Base-by-base conservation (phyloP, 2,329 filamentous ascomycete species). In the Epicoccum sorghinum region DNA sequence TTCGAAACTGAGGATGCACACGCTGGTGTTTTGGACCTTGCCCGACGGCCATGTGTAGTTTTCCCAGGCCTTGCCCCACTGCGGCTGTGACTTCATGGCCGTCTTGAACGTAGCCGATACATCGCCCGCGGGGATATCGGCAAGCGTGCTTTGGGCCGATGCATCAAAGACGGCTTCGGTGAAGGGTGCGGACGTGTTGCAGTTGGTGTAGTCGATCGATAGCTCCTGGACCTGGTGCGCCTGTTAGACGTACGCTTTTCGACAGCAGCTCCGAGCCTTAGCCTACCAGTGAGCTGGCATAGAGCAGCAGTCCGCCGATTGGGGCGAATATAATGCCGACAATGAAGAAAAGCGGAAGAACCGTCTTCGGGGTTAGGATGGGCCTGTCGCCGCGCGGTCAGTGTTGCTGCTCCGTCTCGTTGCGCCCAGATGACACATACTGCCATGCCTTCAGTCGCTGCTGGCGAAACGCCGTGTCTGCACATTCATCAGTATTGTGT, bases 371-470 rank as follows among this genome's bases (percentile, higher is more conserved):
- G 3, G 93, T 98, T 46, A 97, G 82, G 71, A 98, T 97, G 33
- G 93, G 93, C 79, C 91, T 95, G 70, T 52, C 60, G 61, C 44
- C 61, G 64, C 47, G 63, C 59, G 65, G 75, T 82, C 69, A 82
- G 79, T 45, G 29, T 65, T 33, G 36, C 30, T 22, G 18, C 22
- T 10, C 35, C 25, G 24, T n/a, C 22, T 13, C 14, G 13, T 1
- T n/a, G 33, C 39, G 1, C 9, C n/a, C 35, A 9, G 9, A 43
- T 13, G 27, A 41, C 37, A 85, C 91, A 78, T 82, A 96, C 89
- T 99, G 95, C 95, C 95, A 99, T 80, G 95, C 95, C 79, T 98
- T 97, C 76, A 99, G 79, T 73, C 95, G 88, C 78, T 99, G 95
- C 75, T 99, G 95, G 68, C 95, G 86, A 75, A 98, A 99, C 9